Base-by-base conservation (phyloP, 139 green algal species). In the Coelastrella sp. region DNA sequence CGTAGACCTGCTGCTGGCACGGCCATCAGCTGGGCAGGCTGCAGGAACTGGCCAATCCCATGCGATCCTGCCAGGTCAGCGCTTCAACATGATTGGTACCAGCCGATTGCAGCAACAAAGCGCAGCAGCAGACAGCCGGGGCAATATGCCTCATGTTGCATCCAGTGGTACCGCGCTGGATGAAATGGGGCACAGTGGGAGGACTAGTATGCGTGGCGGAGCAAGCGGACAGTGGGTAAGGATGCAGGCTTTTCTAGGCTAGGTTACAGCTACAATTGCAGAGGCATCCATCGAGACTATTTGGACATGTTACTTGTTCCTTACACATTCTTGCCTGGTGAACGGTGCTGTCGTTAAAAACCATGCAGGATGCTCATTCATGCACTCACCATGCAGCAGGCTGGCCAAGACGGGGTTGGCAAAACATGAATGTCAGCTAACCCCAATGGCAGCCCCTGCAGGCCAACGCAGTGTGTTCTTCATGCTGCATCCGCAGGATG, bases 191-290 rank as follows among this genome's bases (percentile, higher is more conserved):
- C 61, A 71, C 11, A 1, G 61, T 71, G 61, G 2, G 2, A 1
- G 14, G 14, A 71, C 3, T 19, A 83, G 32, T 14, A 19, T 65
- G 54, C 56, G 61, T 19, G 19, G 17, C 17, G 76, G 11, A 20
- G 32, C 76, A 83, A 83, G 76, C 23, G 76, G 76, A 22, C 22
- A 66, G 32, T 83, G 76, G 76, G 76, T 83, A 47, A 83, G 76
- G n/a, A n/a, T n/a, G n/a, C n/a, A n/a, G n/a, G n/a, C n/a, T n/a
- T n/a, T n/a, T n/a, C n/a, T n/a, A n/a, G n/a, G n/a, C n/a, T n/a
- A n/a, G n/a, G n/a, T n/a, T n/a, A n/a, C n/a, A n/a, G n/a, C n/a
- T n/a, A n/a, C n/a, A n/a, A n/a, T n/a, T n/a, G n/a, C n/a, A n/a
- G n/a, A n/a, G n/a, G n/a, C n/a, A n/a, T n/a, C n/a, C n/a, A n/a